phyloP scores from a whole-genome alignment of 345 rosid genomes.

The Lepidium sativum region DNA sequence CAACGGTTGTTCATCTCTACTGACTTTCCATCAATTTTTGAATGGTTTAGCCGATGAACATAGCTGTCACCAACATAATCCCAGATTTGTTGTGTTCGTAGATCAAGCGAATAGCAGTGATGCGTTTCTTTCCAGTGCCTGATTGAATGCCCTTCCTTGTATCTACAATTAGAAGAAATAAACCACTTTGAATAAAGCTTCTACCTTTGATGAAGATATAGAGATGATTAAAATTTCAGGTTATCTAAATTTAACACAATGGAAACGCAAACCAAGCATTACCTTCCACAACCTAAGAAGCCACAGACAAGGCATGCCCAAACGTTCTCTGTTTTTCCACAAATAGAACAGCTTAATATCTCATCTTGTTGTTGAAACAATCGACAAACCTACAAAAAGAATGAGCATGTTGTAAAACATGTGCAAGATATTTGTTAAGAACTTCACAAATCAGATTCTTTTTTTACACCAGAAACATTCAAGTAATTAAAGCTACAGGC shows the following conservation, averaged over 20 bases:
- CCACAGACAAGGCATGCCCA: slow-evolving; percentile 95
- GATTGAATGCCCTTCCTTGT: slow-evolving; percentile 87
- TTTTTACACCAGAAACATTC: not conserved
- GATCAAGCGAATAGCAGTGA: slow-evolving; percentile 85
- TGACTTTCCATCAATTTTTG: slow-evolving; percentile 71
- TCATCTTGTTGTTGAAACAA: slow-evolving; percentile 90
- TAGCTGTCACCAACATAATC: slow-evolving; percentile 95
- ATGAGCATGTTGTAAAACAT: not conserved
- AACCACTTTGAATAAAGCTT: not conserved
- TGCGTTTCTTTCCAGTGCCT: slow-evolving; percentile 89
- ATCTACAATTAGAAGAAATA: slow-evolving; percentile 37
- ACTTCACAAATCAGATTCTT: not conserved
- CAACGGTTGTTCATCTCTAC: slow-evolving; percentile 52
- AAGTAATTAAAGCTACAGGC: not conserved
- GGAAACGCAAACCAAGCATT: slow-evolving; percentile 7
- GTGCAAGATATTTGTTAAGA: not conserved
- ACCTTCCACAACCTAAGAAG: slow-evolving; percentile 97
- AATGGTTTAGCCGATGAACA: slow-evolving; percentile 89
- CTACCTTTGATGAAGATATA: not conserved
- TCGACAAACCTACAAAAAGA: slow-evolving; percentile 56
- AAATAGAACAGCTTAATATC: slow-evolving; percentile 63
- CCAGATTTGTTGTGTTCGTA: slow-evolving; percentile 88
- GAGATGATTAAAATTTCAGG: not conserved
- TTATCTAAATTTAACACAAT: not conserved
- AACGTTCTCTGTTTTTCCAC: slow-evolving; percentile 71